Percentiles rank a stretch among this genome's conserved stretches.
These are phyloP conservation scores for Wickerhamiella brachini DNA, from an alignment of 805 yeast species.

Conservation along the genomic window DNA sequence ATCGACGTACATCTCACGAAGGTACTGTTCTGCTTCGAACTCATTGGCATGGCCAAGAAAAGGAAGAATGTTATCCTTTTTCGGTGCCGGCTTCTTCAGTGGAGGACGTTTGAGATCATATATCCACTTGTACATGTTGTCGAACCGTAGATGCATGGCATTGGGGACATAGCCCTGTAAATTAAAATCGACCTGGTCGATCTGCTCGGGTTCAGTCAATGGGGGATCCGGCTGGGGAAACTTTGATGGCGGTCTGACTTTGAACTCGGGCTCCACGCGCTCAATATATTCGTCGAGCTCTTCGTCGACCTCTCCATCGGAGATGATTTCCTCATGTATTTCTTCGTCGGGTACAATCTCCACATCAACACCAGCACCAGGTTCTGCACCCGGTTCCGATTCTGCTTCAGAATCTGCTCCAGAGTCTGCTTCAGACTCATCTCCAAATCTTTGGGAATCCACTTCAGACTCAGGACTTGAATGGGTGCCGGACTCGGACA, in stretches of 20 bases:
- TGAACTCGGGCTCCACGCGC: neutral
- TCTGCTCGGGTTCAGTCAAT: neutral
- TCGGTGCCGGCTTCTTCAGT: neutral
- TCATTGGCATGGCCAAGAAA: slow-evolving; percentile 5
- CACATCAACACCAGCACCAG: neutral
- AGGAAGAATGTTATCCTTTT: neutral
- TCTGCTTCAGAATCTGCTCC: too few species aligned
- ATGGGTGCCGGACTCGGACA: too few species aligned
- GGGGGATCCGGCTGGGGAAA: slow-evolving; percentile 6
- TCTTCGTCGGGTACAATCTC: neutral
- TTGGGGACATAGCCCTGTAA: neutral
- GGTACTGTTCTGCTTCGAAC: slow-evolving; percentile 8
- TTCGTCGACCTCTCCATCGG: neutral
- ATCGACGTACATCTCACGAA: slow-evolving; percentile 16
- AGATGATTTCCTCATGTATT: neutral
- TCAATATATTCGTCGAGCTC: neutral
- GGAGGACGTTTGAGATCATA: slow-evolving; percentile 4
- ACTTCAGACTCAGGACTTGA: too few species aligned
- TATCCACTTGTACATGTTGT: slow-evolving; percentile 6
- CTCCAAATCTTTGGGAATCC: too few species aligned
- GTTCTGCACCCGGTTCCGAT: neutral
- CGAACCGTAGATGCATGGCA: slow-evolving; percentile 5
- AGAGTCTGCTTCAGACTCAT: too few species aligned
- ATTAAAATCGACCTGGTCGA: slow-evolving; percentile 5
- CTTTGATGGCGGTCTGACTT: neutral